A percentile compares a stretch with the other conserved stretches of the same genome.
phyloP scores from a whole-genome alignment of 768 basidiomycete species.

The Kockovaella imperatae region DNA sequence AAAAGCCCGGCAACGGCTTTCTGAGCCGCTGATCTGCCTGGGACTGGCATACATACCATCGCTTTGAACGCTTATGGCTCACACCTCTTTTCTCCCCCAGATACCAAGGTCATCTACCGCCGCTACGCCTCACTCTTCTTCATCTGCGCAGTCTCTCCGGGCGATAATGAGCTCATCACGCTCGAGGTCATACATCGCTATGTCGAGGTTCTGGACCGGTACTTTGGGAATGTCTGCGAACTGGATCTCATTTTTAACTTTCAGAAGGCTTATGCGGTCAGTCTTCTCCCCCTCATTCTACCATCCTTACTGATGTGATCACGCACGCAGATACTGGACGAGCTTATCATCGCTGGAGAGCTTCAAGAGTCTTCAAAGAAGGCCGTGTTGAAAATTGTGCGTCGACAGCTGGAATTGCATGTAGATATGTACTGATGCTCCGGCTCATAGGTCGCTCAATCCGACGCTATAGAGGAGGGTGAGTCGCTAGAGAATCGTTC shows the following conservation, averaged over 20 bases:
- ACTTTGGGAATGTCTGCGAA: constrained; percentile 78
- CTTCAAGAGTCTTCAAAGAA: constrained; percentile 84
- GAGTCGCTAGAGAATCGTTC: constrained; percentile 22
- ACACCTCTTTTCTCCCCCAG: too few relatives aligned
- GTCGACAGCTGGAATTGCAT: constrained; percentile 11
- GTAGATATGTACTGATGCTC: not conserved
- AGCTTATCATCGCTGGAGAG: constrained; percentile 87
- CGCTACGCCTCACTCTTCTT: constrained; percentile 96
- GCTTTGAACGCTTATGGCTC: too few relatives aligned
- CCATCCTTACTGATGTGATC: not conserved
- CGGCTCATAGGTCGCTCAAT: constrained; percentile 47
- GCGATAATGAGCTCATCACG: constrained; percentile 84
- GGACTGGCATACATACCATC: too few relatives aligned
- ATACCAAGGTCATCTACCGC: constrained; percentile 83
- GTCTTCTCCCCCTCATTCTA: constrained; percentile 15
- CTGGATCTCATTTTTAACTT: constrained; percentile 97
- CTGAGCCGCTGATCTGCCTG: too few relatives aligned
- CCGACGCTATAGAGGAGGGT: constrained; percentile 48
- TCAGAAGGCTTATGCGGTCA: constrained; percentile 80
- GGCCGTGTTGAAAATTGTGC: constrained; percentile 49
- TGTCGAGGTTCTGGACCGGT: constrained; percentile 75
- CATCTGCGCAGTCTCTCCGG: constrained; percentile 70
- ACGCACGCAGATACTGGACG: constrained; percentile 62
- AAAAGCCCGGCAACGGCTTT: too few relatives aligned
- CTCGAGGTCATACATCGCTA: constrained; percentile 91